Conservation (phyloP, 345 rosid genomes). For the Turritis glabra region DNA sequence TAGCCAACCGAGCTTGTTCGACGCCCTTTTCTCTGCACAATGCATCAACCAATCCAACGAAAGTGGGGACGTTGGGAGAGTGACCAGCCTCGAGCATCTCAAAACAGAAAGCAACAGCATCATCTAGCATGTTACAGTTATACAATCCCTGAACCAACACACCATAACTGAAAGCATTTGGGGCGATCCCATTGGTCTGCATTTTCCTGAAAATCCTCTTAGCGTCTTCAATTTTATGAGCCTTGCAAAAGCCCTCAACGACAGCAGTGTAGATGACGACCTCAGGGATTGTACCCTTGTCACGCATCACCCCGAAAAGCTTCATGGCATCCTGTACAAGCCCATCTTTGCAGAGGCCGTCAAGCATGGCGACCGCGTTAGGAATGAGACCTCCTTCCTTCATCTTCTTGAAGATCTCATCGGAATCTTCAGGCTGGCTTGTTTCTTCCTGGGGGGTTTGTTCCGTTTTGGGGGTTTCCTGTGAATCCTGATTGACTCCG, state of each 20-base stretch:
- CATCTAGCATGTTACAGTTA: conserved; percentile 54
- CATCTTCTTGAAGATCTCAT: conserved; percentile 77
- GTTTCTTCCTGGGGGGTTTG: conserved; percentile 19
- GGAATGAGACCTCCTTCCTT: conserved; percentile 92
- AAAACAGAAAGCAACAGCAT: conserved; percentile 55
- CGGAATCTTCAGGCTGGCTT: conserved; percentile 45
- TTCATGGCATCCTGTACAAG: conserved; percentile 90
- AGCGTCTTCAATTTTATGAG: conserved; percentile 77
- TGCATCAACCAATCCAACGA: conserved; percentile 82
- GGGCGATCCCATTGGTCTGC: conserved; percentile 63
- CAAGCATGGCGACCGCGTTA: conserved; percentile 93
- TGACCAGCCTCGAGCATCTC: conserved; percentile 93
- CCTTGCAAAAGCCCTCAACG: conserved; percentile 85
- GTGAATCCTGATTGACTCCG: conserved; percentile 41
- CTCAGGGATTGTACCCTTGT: conserved; percentile 87
- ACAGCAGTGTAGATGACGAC: conserved; percentile 92
- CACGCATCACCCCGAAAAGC: conserved; percentile 78
- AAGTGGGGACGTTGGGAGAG: conserved; percentile 75
- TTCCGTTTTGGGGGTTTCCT: conserved; percentile 12
- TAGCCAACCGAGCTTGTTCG: conserved; percentile 52
- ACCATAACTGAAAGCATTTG: conserved; percentile 70
- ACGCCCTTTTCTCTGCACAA: conserved; percentile 67
- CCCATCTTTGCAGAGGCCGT: conserved; percentile 94
- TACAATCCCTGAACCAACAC: conserved; percentile 70
- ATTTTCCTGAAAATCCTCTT: conserved; percentile 83